These are phyloP conservation scores for Geotrichum ghanense DNA, from an alignment of 805 yeast genomes.

Conservation along the genomic window DNA sequence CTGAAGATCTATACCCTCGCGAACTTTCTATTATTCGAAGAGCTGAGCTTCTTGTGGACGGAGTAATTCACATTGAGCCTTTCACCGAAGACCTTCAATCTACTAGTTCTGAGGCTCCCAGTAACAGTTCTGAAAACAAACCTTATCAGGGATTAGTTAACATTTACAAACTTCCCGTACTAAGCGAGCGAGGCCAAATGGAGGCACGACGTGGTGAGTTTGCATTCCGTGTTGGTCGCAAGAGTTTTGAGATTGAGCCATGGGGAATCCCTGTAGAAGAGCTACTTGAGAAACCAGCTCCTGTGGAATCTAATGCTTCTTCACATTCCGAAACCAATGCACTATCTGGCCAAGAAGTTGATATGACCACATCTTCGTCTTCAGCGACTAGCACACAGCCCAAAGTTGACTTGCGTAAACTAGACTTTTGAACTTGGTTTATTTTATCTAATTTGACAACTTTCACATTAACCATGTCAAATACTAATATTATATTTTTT, in stretches of 20 bases:
- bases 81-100: constrained; percentile 52
- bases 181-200: constrained; percentile 76
- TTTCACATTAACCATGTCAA: background rate
- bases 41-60: constrained; percentile 51
- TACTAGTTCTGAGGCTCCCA: constrained; percentile 3
- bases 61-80: constrained; percentile 66
- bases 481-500: background rate
- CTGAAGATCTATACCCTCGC: constrained; percentile 57
- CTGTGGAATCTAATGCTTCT: background rate
- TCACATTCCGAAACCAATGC: background rate
- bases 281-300: constrained; percentile 22
- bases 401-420: background rate
- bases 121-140: constrained; percentile 3
- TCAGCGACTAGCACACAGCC: background rate
- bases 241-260: constrained; percentile 74
- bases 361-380: background rate
- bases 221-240: constrained; percentile 76
- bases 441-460: constrained; percentile 5
- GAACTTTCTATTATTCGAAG: constrained; percentile 34
- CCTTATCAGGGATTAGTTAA: constrained; percentile 67
- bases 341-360: no score
- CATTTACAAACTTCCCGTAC: constrained; percentile 55
- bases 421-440: background rate
- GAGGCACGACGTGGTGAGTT: constrained; percentile 60
- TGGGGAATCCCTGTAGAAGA: constrained; percentile 98